Percentiles rank a stretch among this genome's conserved stretches.
Conservation (phyloP, 83 land plant species). For the Larix sibirica region DNA sequence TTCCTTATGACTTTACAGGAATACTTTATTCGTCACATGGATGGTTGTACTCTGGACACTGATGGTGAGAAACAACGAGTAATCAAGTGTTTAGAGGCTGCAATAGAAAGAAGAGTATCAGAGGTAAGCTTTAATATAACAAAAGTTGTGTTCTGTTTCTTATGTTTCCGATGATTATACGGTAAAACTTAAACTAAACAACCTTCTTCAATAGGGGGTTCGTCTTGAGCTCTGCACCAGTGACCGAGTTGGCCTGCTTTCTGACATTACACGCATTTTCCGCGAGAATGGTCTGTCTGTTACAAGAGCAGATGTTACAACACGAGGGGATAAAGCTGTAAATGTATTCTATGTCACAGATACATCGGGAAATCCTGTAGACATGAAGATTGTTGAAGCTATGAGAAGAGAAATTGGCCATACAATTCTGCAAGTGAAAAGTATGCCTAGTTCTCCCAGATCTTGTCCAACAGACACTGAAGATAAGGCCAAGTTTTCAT, state of each 20-base stretch:
- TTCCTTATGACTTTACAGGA: slow-evolving; percentile 33
- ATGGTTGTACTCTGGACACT: slow-evolving; percentile 42
- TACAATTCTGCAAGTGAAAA: slow-evolving; percentile 19
- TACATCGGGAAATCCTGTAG: slow-evolving; percentile 54
- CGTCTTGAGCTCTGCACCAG: slow-evolving; percentile 53
- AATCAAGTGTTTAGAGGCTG: slow-evolving; percentile 44
- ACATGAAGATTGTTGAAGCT: slow-evolving; percentile 40
- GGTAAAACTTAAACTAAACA: background rate
- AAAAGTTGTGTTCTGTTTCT: background rate
- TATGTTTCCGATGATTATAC: background rate
- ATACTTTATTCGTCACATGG: slow-evolving; percentile 49
- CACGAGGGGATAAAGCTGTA: slow-evolving; percentile 50
- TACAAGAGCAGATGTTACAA: slow-evolving; percentile 50
- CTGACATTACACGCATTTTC: slow-evolving; percentile 71
- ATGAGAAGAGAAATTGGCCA: slow-evolving; percentile 51
- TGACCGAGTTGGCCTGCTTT: slow-evolving; percentile 69
- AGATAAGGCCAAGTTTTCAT: slow-evolving; percentile 18
- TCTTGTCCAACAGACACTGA: slow-evolving; percentile 8
- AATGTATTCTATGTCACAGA: slow-evolving; percentile 70
- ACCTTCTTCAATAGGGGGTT: slow-evolving; percentile 69
- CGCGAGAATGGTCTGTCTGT: slow-evolving; percentile 65
- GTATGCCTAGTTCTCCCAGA: slow-evolving; percentile 6
- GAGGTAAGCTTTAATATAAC: slow-evolving; percentile 28
- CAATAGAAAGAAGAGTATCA: slow-evolving; percentile 50
- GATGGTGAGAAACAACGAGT: slow-evolving; percentile 39